Base-by-base conservation (phyloP, 2,329 filamentous ascomycete genomes). In the Ceratocystis albifundus region DNA sequence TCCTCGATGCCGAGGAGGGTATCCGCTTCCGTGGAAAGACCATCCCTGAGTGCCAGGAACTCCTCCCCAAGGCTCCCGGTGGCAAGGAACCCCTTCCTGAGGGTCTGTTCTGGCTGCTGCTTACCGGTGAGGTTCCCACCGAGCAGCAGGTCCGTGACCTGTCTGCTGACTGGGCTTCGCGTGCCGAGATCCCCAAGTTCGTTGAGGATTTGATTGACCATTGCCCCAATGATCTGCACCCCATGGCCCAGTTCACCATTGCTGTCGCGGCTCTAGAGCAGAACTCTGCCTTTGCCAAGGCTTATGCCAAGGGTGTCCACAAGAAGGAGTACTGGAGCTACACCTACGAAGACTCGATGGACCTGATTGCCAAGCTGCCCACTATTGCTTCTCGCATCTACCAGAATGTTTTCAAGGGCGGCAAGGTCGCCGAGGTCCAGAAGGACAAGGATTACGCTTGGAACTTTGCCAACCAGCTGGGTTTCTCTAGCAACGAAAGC, bases 261-360 rank as follows among this genome's bases (percentile, higher is more conserved):
- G 94, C 94, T 74, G 91, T 99, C 74, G 96, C 89, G 73, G 94
- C 94, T 75, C 92, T 99, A 75, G 94, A 99, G 87, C 92, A 96
- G 80, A 93, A 95, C 78, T 97, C 94, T 70, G 86, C 89, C 71
- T 99, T 99, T 80, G 88, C 94, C 78, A 96, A 96, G 85, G 94
- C 94, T 74, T 99, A 99, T 77, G 93, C 92, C 75, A 96, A 95
- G 86, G 94, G 94, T 76, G 90, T 99, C 76, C 94, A 93, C 87
- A 99, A 99, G 89, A 90, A 92, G 80, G 91, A 97, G 74, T 99
- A 99, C 89, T 99, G 94, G 94, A 86, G 88, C 79, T 92, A 97
- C 85, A 96, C 92, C 73, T 99, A 95, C 75, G 94, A 99, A 86
- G 94, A 99, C 82, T 94, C 92, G 70, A 97, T 99, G 93, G 93